Evolutionary conservation across 495 filamentous ascomycete species (phyloP).

Genomic region (Pyrenula aspistea): DNA sequence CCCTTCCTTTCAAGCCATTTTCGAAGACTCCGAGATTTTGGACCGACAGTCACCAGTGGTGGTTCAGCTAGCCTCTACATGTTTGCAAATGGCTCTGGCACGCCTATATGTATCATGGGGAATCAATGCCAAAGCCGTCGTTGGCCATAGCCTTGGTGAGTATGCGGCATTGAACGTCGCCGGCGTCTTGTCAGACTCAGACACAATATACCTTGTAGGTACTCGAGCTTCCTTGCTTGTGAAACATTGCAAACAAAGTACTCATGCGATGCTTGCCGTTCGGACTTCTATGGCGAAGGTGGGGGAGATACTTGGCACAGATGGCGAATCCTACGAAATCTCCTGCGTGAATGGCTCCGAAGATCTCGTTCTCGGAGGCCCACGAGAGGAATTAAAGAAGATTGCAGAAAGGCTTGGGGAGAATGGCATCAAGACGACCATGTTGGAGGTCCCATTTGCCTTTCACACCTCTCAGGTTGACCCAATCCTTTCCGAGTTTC

Average conservation of each 20-base stretch:
- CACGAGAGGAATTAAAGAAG: slow-evolving; percentile 50
- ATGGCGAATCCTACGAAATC: neutral
- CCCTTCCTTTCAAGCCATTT: slow-evolving; percentile 51
- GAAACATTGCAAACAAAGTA: slow-evolving; percentile 13
- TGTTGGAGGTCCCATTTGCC: slow-evolving; percentile 51
- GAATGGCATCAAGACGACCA: slow-evolving; percentile 41
- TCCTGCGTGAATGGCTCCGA: slow-evolving; percentile 49
- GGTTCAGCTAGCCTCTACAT: slow-evolving; percentile 18
- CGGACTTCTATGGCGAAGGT: slow-evolving; percentile 5
- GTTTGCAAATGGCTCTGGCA: slow-evolving; percentile 22
- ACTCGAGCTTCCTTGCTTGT: slow-evolving; percentile 19
- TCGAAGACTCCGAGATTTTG: slow-evolving; percentile 32
- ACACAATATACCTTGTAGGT: slow-evolving; percentile 26
- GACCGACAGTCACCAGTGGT: slow-evolving; percentile 38
- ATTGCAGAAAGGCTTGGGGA: slow-evolving; percentile 52
- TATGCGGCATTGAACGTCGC: slow-evolving; percentile 28
- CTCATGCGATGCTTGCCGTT: slow-evolving; percentile 20
- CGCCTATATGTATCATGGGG: slow-evolving; percentile 20
- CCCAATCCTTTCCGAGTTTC: slow-evolving; percentile 48
- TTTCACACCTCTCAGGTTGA: slow-evolving; percentile 63
- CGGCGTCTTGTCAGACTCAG: slow-evolving; percentile 23
- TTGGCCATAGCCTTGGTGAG: slow-evolving; percentile 32
- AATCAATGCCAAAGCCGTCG: slow-evolving; percentile 18
- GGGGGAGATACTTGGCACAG: neutral
- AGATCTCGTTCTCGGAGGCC: slow-evolving; percentile 56